phyloP scores from a whole-genome alignment of 495 filamentous ascomycete species.

The Penicillium cosmopolitanum region DNA sequence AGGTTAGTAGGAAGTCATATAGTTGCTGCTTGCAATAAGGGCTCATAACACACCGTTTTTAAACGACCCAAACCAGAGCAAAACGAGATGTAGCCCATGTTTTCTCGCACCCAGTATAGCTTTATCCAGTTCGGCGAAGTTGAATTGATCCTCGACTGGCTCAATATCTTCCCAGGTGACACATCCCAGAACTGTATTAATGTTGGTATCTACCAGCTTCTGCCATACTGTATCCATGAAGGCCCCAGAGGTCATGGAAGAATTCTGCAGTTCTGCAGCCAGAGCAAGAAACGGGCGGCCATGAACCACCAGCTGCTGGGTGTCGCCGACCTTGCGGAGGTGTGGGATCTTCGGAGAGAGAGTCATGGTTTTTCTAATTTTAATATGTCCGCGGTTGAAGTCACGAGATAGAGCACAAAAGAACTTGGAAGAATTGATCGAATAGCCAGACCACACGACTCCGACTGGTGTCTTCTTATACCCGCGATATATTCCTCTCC shows the following conservation, averaged over 20 bases:
- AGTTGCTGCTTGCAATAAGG: background rate
- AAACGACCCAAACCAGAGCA: constrained; percentile 57
- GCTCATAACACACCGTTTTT: constrained; percentile 44
- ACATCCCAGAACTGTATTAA: constrained; percentile 56
- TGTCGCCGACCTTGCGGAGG: constrained; percentile 29
- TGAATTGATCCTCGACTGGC: constrained; percentile 48
- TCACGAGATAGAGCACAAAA: too few relatives aligned
- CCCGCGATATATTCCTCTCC: background rate
- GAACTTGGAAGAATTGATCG: background rate
- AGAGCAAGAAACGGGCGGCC: constrained; percentile 52
- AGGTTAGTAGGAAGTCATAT: background rate
- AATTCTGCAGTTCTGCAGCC: constrained; percentile 53
- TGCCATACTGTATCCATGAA: constrained; percentile 51
- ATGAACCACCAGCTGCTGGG: constrained; percentile 49
- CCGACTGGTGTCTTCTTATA: background rate
- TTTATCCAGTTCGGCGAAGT: constrained; percentile 47
- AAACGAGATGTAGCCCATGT: constrained; percentile 45
- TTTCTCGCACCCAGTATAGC: constrained; percentile 43
- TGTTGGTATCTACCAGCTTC: constrained; percentile 41
- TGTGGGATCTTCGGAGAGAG: constrained; percentile 26
- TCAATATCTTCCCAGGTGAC: constrained; percentile 57
- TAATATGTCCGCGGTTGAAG: too few relatives aligned
- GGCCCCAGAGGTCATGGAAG: constrained; percentile 46
- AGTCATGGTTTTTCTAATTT: background rate
- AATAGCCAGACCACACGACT: background rate